Base-by-base conservation (phyloP, 1,284 basidiomycete genomes). In the Trametes pubescens region DNA sequence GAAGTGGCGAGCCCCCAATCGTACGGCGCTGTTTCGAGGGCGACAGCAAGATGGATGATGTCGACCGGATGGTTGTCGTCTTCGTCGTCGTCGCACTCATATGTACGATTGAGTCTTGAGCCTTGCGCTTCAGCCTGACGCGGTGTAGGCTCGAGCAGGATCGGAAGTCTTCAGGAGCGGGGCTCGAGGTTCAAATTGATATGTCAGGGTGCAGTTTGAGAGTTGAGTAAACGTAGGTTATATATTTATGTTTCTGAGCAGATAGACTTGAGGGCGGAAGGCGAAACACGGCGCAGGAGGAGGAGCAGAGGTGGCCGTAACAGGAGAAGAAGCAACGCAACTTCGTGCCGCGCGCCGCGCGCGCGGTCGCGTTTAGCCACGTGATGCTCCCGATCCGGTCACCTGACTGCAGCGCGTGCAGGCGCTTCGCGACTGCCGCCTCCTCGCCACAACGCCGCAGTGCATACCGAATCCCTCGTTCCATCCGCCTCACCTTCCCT, bases 1-100 rank as follows among this genome's bases (percentile, higher is more conserved):
- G 8, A 1, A 9, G 35, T 16, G 46, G 38, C 6, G 34, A 9
- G 1, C 35, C 54, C 5, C 22, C 35, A 37, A 64, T 59, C n/a
- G 57, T 44, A 1, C 51, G 53, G n/a, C 62, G 55, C 13, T 59
- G 48, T n/a, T 68, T 68, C 3, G 67, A 62, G 0, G 67, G 62
- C 9, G 67, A 64, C 24, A 66, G 47, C 34, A 66, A n/a, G 6
- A 68, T 51, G 37, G 64, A 64, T 18, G 67, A 60, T 10, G 57
- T 62, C 11, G 60, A 51, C 21, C 67, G 56, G 2, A 57, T 57
- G 37, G 60, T 53, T 11, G 49, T 43, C 9, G 61, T 57, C 35
- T 40, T 64, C 16, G 64, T 68, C 1, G 61, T 52, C 1, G 67
- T 68, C 14, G 37, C 46, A 60, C 64, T 68, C 67, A 68, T 68